Evolutionary conservation across 768 basidiomycete genomes (phyloP), one percentile per base, ranked within the genome.

Genomic region (Phaeotremella skinneri): DNA sequence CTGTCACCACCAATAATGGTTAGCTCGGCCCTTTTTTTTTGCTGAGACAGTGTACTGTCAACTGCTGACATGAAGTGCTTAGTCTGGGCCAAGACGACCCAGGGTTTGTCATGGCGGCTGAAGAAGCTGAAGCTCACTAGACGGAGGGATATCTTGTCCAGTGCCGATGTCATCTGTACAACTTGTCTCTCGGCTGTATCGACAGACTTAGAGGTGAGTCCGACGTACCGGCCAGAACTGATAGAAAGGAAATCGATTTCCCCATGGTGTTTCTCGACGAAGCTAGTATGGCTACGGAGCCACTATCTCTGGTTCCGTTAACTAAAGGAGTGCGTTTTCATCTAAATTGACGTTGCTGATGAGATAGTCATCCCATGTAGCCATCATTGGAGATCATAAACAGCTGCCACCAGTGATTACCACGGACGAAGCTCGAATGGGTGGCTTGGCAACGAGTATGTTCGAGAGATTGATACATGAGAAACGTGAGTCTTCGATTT

Each of bases 351-450:
- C 39, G 11, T 17, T 17, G 30, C 17, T 39, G 39, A 4, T n/a
- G 16, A 27, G 21, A 2, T 31, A 92, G 90, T 87, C 86, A 6
- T 82, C 80, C 52, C 92, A 96, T 67, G 81, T 90, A 30, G 84
- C 90, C 0, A 83, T 97, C 47, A 93, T 97, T 66, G 92, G 92
- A n/a, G 92, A 97, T 78, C 92, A 97, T 77, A 94, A 94, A 70
- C 92, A 97, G 73, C 81, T 97, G 9, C 91, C 92, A 6, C 91
- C 92, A 0, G 84, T 94, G 61, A 89, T 94, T 57, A 81, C 84
- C 21, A 90, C 88, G 61, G 81, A 81, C 21, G 85, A 89, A 71
- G 92, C 91, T 0, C 82, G 84, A 66, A 76, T 82, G 21, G 83
- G 84, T 17, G 90, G 90, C 1, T 79, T 96, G 17, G 85, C 85